Evolutionary conservation across 2,329 filamentous ascomycete species (phyloP), one percentile per base, ranked within the genome.

Genomic region (Fusarium albidum): DNA sequence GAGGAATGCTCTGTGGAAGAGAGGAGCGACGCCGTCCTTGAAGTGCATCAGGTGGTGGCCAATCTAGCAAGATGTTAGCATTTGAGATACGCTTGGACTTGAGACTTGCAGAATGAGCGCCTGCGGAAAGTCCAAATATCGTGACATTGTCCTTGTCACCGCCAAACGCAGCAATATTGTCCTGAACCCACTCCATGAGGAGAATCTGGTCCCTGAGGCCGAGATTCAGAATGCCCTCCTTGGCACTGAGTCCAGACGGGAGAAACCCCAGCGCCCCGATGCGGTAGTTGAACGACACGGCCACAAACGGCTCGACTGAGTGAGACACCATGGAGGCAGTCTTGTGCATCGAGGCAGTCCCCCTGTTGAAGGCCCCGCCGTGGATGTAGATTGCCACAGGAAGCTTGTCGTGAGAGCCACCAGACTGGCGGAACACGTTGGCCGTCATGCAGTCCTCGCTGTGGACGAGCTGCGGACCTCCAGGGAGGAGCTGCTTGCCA

Each of bases 41-140:
- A 70, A 73, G 47, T 77, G 73, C 61, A 89, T 82, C 13, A 91
- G 70, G 58, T 89, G 87, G 60, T 91, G 88, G 2, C 87, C 87
- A 54, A 89, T 83, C 82, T 87, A 49, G 8, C 0, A 32, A 11
- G 35, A 5, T 6, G 11, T 59, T 13, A 28, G 18, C 2, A 6
- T 3, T 6, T 3, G 4, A 3, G 7, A 9, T 1, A 0, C 3
- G 2, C 0, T 1, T 2, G 10, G 1, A 11, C 0, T 43, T 7
- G 11, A 9, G 41, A 61, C 58, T 52, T 69, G 80, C 77, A 11
- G 79, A 82, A 62, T 84, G 81, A 8, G 77, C 80, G 29, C 80
- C 80, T 5, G 80, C 80, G 46, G 77, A 79, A 2, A 69, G 58
- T 0, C 67, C 67, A 31, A 68, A 63, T 9, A 69, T 15, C 2